Percentiles rank a stretch among this genome's conserved stretches.
Conservation (phyloP, 2,329 filamentous ascomycete genomes). For the Exutisphaerella laricina region DNA sequence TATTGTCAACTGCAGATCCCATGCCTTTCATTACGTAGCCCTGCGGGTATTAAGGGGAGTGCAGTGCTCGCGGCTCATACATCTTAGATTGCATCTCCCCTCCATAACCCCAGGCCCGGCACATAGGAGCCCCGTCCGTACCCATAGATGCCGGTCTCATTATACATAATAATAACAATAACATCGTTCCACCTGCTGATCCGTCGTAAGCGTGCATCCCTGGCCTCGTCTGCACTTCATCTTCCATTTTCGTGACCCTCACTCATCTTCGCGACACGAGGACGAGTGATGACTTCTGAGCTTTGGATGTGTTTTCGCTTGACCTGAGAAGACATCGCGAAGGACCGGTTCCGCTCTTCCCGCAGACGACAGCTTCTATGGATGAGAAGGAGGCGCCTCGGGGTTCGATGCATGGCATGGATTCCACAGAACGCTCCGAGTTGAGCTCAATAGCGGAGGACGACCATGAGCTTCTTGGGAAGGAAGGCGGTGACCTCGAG, state of each 20-base stretch:
- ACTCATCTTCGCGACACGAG: background rate
- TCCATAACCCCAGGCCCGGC: too few species aligned
- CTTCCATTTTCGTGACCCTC: background rate
- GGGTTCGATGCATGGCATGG: constrained; percentile 8
- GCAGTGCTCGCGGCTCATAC: too few species aligned
- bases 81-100: too few species aligned
- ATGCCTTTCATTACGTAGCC: too few species aligned
- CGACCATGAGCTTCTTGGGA: constrained; percentile 14
- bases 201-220: constrained; percentile 1
- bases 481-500: constrained; percentile 15
- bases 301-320: background rate
- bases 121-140: too few species aligned
- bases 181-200: background rate
- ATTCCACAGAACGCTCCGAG: constrained; percentile 8
- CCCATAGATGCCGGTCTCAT: too few species aligned
- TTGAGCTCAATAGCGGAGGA: constrained; percentile 9
- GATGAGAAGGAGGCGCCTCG: constrained; percentile 8
- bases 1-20: too few species aligned
- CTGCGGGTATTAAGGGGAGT: too few species aligned
- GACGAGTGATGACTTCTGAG: background rate
- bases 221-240: background rate
- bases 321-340: background rate
- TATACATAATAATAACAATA: too few species aligned
- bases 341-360: background rate
- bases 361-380: background rate